These are phyloP conservation scores for Lentinula raphanica DNA, from an alignment of 768 basidiomycete genomes.

Conservation along the genomic window DNA sequence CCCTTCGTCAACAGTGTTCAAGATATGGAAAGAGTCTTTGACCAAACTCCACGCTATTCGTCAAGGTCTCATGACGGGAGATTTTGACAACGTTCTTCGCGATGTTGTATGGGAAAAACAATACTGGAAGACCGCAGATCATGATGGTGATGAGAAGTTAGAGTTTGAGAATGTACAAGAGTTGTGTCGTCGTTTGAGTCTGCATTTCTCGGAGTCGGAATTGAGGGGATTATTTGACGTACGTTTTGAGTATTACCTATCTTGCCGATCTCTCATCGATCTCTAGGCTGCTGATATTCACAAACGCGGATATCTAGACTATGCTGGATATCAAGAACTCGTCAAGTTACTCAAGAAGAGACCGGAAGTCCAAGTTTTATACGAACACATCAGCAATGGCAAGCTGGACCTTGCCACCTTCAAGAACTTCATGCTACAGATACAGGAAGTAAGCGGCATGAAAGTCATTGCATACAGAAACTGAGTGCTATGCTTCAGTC, in stretches of 20 bases:
- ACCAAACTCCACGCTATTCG: slow-evolving; percentile 59
- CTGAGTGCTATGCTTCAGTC: not conserved
- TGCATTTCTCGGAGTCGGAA: slow-evolving; percentile 49
- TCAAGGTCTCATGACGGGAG: slow-evolving; percentile 64
- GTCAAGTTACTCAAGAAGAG: slow-evolving; percentile 81
- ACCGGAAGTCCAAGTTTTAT: slow-evolving; percentile 72
- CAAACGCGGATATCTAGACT: slow-evolving; percentile 60
- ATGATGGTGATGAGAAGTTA: slow-evolving; percentile 54
- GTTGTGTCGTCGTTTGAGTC: slow-evolving; percentile 67
- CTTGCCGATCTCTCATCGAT: not conserved
- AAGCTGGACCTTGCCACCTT: slow-evolving; percentile 40
- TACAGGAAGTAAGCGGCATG: slow-evolving; percentile 30
- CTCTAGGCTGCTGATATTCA: slow-evolving; percentile 59
- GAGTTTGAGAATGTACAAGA: slow-evolving; percentile 69
- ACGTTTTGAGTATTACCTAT: slow-evolving; percentile 3
- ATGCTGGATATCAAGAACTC: slow-evolving; percentile 74
- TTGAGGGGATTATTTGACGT: slow-evolving; percentile 59
- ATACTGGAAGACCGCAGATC: slow-evolving; percentile 75
- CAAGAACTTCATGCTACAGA: slow-evolving; percentile 39
- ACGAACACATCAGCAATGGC: slow-evolving; percentile 33
- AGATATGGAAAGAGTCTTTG: slow-evolving; percentile 57
- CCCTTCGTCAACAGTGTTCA: slow-evolving; percentile 40
- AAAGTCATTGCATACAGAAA: not conserved
- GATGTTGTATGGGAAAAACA: slow-evolving; percentile 75
- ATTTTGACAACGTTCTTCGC: slow-evolving; percentile 57